Conservation (phyloP, 306 rosid species). For the Abrus pulchellus region DNA sequence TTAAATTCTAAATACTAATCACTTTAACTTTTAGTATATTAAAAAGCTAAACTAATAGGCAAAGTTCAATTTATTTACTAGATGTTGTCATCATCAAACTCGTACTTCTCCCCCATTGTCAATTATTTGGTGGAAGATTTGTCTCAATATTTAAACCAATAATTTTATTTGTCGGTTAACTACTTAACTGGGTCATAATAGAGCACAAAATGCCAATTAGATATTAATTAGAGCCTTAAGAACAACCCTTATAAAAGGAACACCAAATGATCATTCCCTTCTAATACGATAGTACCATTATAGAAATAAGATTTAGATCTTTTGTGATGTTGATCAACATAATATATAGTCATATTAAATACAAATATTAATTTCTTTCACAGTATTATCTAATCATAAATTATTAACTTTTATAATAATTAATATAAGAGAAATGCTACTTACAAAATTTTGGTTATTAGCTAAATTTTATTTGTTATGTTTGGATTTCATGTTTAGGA, state of each 20-base stretch:
- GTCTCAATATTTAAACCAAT: not conserved
- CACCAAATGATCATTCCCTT: not conserved
- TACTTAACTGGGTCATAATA: not conserved
- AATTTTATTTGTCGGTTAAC: constrained; percentile 12
- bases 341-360: no score
- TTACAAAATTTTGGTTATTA: no score
- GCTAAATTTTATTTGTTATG: no score
- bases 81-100: not conserved
- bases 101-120: not conserved
- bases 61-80: not conserved
- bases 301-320: not conserved
- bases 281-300: not conserved
- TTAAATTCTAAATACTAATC: no score
- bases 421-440: no score
- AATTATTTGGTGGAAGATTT: not conserved
- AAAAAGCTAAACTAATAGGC: not conserved
- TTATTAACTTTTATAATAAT: no score
- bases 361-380: no score
- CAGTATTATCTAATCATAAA: no score
- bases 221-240: not conserved
- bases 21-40: not conserved
- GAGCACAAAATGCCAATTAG: not conserved
- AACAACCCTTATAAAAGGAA: not conserved
- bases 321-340: no score
- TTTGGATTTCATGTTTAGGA: no score